These are phyloP conservation scores for Coemansia sp. DNA, from an alignment of 192 early-diverging fungal species.

Conservation along the genomic window DNA sequence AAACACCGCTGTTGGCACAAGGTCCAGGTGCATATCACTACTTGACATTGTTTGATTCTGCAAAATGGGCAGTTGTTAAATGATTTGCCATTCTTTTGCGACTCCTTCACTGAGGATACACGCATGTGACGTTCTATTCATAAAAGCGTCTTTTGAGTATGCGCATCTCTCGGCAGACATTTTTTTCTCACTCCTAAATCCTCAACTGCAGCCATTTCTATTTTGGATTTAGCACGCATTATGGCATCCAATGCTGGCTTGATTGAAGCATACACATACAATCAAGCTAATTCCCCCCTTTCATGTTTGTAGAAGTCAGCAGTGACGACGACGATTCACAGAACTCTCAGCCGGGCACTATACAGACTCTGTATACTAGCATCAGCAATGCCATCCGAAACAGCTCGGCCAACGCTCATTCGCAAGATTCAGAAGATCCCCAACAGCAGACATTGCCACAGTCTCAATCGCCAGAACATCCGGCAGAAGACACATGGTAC, in stretches of 20 bases:
- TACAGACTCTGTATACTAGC: slow-evolving; percentile 18
- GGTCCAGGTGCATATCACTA: slow-evolving; percentile 19
- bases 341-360: not conserved
- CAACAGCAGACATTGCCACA: not conserved
- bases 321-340: slow-evolving; percentile 1
- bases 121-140: not conserved
- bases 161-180: not conserved
- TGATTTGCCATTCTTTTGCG: slow-evolving; percentile 3
- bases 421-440: not conserved
- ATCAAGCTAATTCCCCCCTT: not conserved
- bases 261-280: not conserved
- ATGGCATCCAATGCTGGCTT: not conserved
- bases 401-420: not conserved
- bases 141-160: not conserved
- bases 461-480: not conserved
- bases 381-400: not conserved
- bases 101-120: slow-evolving; percentile 4
- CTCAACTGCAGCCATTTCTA: slow-evolving; percentile 2
- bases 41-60: slow-evolving; percentile 5
- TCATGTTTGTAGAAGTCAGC: slow-evolving; percentile 7
- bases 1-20: slow-evolving; percentile 22
- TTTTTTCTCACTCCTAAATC: not conserved
- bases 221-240: not conserved
- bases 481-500: slow-evolving; percentile 1
- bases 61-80: slow-evolving; percentile 5